Percentiles rank a stretch among this genome's conserved stretches.
These are phyloP conservation scores for Alternaria burnsii DNA, from an alignment of 2,329 filamentous ascomycete genomes.

Conservation along the genomic window DNA sequence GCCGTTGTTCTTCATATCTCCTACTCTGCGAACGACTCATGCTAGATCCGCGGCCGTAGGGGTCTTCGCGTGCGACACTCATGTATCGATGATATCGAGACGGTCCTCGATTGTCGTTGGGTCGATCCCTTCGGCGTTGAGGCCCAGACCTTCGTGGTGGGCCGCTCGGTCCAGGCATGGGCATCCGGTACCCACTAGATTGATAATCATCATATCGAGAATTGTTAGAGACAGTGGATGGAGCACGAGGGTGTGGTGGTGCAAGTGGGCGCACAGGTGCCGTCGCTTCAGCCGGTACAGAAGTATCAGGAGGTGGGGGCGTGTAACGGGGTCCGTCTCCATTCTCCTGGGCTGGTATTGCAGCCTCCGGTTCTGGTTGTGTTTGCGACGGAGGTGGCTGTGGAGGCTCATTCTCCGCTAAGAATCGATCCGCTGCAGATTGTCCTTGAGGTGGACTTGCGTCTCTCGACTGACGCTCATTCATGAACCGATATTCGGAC, in stretches of 20 bases:
- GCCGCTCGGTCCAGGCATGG: conserved; percentile 36
- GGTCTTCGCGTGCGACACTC: conserved; percentile 47
- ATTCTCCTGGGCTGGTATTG: conserved; percentile 28
- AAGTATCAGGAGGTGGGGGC: conserved; percentile 34
- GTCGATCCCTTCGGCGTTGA: conserved; percentile 44
- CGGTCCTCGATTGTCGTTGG: conserved; percentile 43
- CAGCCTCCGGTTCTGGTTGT: conserved; percentile 25
- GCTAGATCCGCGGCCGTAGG: conserved; percentile 45
- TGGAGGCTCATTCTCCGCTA: conserved; percentile 38
- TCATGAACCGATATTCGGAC: conserved; percentile 34
- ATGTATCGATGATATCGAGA: conserved; percentile 49
- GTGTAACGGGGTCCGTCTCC: conserved; percentile 44
- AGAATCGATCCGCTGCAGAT: conserved; percentile 47
- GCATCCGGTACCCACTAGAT: conserved; percentile 33
- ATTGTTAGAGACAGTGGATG: conserved; percentile 45
- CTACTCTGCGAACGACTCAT: conserved; percentile 47
- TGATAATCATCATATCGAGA: conserved; percentile 43
- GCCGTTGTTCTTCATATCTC: conserved; percentile 48
- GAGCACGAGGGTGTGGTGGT: conserved; percentile 32
- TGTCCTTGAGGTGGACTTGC: conserved; percentile 32
- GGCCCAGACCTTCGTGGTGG: conserved; percentile 37
- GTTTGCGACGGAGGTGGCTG: conserved; percentile 18
- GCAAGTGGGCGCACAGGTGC: conserved; percentile 25
- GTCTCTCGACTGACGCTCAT: conserved; percentile 33
- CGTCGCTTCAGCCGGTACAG: conserved; percentile 25